Evolutionary conservation across 306 rosid species (phyloP).

Genomic region (Mimosa pudica): DNA sequence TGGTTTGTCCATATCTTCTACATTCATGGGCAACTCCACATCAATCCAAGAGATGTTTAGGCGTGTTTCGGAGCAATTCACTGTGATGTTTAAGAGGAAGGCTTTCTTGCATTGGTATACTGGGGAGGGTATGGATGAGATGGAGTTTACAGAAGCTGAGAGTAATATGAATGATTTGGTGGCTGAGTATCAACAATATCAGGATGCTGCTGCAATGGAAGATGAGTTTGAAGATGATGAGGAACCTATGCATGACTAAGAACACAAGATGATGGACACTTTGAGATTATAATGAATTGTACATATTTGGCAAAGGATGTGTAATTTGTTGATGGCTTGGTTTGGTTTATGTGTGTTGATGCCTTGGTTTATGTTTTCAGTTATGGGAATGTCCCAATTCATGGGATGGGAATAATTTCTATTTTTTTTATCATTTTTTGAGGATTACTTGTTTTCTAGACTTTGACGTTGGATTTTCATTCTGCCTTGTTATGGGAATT

Average conservation of each 20-base stretch:
- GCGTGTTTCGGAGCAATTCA: conserved; percentile 77
- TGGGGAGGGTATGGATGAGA: conserved; percentile 83
- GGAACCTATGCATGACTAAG: conserved; percentile 7
- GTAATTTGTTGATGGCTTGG: background rate
- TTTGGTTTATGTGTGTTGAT: conserved; percentile 8
- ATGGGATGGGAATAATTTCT: background rate
- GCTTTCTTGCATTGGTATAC: conserved; percentile 89
- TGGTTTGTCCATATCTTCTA: conserved; percentile 71
- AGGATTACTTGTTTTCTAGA: background rate
- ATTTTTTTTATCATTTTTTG: background rate
- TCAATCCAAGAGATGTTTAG: conserved; percentile 83
- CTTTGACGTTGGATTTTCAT: background rate
- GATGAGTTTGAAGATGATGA: conserved; percentile 46
- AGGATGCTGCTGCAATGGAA: conserved; percentile 54
- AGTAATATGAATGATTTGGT: conserved; percentile 84
- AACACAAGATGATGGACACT: conserved; percentile 4
- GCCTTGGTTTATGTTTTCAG: background rate
- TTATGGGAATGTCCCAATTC: background rate
- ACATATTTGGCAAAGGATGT: background rate
- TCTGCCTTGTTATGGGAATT: conserved; percentile 1
- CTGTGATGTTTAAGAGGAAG: conserved; percentile 81
- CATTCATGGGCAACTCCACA: conserved; percentile 79
- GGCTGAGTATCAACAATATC: conserved; percentile 77
- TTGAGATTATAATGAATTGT: background rate
- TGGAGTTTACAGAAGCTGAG: conserved; percentile 87